phyloP scores from a whole-genome alignment of 2,329 filamentous ascomycete species.

The Leptographium galeiforme region DNA sequence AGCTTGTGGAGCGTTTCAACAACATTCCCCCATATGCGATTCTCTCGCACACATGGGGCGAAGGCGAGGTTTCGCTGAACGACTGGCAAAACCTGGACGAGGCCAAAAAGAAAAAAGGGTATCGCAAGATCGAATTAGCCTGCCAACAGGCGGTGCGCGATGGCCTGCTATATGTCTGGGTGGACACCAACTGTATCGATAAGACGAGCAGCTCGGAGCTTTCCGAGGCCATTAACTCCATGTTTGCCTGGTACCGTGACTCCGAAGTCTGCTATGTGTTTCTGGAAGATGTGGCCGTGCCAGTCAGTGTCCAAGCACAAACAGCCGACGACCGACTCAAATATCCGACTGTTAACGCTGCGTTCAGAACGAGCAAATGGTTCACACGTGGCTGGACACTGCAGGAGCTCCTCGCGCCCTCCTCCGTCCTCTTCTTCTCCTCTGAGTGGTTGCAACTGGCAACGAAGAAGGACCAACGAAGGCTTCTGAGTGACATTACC shows the following conservation, averaged over 20 bases:
- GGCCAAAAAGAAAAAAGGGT: conserved; percentile 9
- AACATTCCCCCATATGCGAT: conserved; percentile 17
- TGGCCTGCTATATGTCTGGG: conserved; percentile 19
- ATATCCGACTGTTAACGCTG: neutral
- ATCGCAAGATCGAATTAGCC: conserved; percentile 14
- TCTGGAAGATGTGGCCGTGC: conserved; percentile 14
- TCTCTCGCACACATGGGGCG: conserved; percentile 19
- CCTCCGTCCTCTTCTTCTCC: conserved; percentile 11
- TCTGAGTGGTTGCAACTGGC: conserved; percentile 12
- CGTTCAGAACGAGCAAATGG: conserved; percentile 5
- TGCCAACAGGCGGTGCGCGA: conserved; percentile 14
- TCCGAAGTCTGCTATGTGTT: conserved; percentile 21
- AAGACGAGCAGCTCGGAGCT: conserved; percentile 21
- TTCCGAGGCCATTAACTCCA: conserved; percentile 18
- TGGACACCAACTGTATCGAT: conserved; percentile 26
- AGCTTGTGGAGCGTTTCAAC: conserved; percentile 4
- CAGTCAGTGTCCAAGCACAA: neutral
- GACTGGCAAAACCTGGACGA: conserved; percentile 10
- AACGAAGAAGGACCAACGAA: conserved; percentile 13
- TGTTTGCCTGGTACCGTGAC: conserved; percentile 20
- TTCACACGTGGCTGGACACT: conserved; percentile 14
- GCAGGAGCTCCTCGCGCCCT: conserved; percentile 13
- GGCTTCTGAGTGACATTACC: conserved; percentile 16
- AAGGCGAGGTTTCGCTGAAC: conserved; percentile 16
- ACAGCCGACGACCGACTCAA: neutral